Base-by-base conservation (phyloP, 2,329 filamentous ascomycete genomes). In the Didymella pomorum region DNA sequence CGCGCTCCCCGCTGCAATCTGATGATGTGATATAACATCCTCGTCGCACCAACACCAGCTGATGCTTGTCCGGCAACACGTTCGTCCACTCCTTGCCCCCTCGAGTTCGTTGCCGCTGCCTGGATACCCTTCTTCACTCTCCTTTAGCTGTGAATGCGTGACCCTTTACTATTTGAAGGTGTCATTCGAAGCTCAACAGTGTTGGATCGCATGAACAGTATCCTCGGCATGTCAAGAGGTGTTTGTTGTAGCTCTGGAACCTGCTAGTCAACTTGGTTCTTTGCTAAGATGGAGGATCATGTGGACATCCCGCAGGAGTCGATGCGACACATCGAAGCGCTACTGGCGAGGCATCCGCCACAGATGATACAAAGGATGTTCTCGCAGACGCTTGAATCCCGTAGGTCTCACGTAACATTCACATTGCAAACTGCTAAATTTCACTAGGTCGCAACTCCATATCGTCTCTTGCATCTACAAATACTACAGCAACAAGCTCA, bases 11-110 rank as follows among this genome's bases (percentile, higher is more conserved):
- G 71, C 72, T 71, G 68, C 69, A 64, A 62, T 62, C 66, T 67
- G 69, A 67, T 72, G 72, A 74, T 72, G 70, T 74, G 71, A 75
- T 71, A 72, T 73, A 74, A 73, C 67, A 69, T 63, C 68, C 69
- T 65, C 60, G 71, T 76, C 72, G 57, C 58, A 53, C 50, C 39
- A 50, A 64, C 72, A 71, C 70, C 60, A 71, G 67, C 68, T 66
- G 70, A 67, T 65, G 67, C 67, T 64, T 70, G 62, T 51, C 61
- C 68, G 68, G 70, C 66, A 61, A 68, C 65, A 70, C 70, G 64
- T 70, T 71, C 66, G 68, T 74, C 69, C 68, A 73, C 65, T 69
- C 69, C 65, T 70, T 69, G 59, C 56, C 64, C 23, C 49, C 66
- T 63, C 61, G 65, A 65, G 26, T 62, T 59, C 60, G 46, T 52